Conservation (phyloP, 495 filamentous ascomycete genomes). For the Xylaria bambusicola region DNA sequence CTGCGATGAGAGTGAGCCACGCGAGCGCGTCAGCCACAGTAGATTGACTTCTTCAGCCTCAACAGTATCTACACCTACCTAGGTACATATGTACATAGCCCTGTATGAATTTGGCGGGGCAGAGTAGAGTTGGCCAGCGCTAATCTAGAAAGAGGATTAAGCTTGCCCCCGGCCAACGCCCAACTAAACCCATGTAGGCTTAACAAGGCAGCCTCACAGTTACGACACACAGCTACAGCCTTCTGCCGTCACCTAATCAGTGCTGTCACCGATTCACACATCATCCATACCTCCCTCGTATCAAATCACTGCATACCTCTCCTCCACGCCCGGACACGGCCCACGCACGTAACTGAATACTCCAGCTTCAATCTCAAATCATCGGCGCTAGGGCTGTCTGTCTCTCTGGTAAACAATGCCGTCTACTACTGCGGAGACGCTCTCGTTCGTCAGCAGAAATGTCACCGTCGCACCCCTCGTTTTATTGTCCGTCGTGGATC, state of each 20-base stretch:
- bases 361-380: not conserved
- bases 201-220: conserved; percentile 21
- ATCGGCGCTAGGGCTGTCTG: conserved; percentile 6
- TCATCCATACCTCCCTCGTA: conserved; percentile 5
- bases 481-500: conserved; percentile 96
- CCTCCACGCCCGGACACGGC: not conserved
- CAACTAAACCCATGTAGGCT: not conserved
- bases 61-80: no score
- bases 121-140: not conserved
- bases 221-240: conserved; percentile 18
- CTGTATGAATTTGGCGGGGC: not conserved
- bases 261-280: no score
- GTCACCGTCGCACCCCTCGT: conserved; percentile 98
- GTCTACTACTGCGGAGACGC: conserved; percentile 90
- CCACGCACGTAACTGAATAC: no score
- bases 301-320: conserved; percentile 8
- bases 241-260: conserved; percentile 15
- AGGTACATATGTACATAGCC: no score
- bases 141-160: conserved; percentile 15
- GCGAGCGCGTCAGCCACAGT: not conserved
- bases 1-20: not conserved
- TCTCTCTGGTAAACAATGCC: conserved; percentile 75
- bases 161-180: not conserved
- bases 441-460: conserved; percentile 86
- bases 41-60: conserved; percentile 2